phyloP scores from a whole-genome alignment of 2,329 filamentous ascomycete genomes.

The Pseudocercospora macadamiae region DNA sequence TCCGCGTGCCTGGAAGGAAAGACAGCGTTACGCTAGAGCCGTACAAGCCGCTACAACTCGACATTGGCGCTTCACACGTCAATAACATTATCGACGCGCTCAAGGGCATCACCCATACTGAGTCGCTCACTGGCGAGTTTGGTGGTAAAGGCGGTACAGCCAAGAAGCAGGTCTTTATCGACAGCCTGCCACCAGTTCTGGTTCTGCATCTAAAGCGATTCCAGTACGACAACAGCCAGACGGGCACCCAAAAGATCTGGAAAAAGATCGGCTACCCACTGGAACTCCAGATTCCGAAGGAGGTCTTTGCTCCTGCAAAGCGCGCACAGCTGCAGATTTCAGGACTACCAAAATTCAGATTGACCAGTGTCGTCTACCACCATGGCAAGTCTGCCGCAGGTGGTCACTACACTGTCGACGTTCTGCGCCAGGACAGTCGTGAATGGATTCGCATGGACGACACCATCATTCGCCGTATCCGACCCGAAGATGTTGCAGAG shows the following conservation, averaged over 20 bases:
- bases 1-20: conserved; percentile 83
- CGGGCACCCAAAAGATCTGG: conserved; percentile 95
- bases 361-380: conserved; percentile 93
- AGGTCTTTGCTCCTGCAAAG: conserved; percentile 79
- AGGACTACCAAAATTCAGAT: conserved; percentile 75
- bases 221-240: conserved; percentile 80
- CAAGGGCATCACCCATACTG: conserved; percentile 78
- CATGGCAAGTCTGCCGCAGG: conserved; percentile 96
- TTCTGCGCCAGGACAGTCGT: conserved; percentile 87
- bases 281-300: conserved; percentile 89
- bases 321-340: conserved; percentile 58
- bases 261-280: conserved; percentile 96
- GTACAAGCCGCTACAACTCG: conserved; percentile 90
- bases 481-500: conserved; percentile 86
- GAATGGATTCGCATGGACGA: conserved; percentile 98
- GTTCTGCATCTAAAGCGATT: conserved; percentile 97
- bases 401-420: conserved; percentile 97
- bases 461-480: conserved; percentile 82
- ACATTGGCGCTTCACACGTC: conserved; percentile 85
- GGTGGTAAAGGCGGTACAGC: conserved; percentile 73
- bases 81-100: conserved; percentile 91
- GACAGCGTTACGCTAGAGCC: conserved; percentile 90
- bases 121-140: conserved; percentile 84
- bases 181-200: conserved; percentile 84
- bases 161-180: conserved; percentile 94